These are phyloP conservation scores for Beauveria brongniartii DNA, from an alignment of 2,329 filamentous ascomycete genomes.

Conservation along the genomic window DNA sequence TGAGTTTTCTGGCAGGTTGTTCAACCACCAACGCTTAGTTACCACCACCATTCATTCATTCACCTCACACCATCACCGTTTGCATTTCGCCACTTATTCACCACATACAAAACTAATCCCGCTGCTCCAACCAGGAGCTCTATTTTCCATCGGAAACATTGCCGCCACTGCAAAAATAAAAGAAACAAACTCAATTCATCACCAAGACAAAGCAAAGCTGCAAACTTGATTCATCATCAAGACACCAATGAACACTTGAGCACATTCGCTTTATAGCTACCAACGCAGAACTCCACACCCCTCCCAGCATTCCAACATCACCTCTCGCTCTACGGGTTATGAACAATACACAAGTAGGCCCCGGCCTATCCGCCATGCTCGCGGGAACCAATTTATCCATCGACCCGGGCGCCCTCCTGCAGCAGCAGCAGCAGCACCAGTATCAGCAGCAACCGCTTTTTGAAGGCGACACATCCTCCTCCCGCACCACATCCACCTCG, in stretches of 20 bases:
- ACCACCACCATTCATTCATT: not conserved
- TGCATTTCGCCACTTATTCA: no score
- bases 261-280: not conserved
- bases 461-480: slow-evolving; percentile 3
- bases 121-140: not conserved
- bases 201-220: not conserved
- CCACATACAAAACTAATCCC: not conserved
- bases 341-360: slow-evolving; percentile 5
- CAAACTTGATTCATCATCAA: not conserved
- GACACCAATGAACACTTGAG: not conserved
- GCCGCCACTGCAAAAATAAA: not conserved
- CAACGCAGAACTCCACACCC: not conserved
- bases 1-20: not conserved
- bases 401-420: slow-evolving; percentile 1
- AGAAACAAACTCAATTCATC: not conserved
- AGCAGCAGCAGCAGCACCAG: not conserved
- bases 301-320: not conserved
- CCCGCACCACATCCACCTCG: slow-evolving; percentile 7
- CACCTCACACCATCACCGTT: not conserved
- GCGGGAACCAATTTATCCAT: not conserved
- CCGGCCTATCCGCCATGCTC: slow-evolving; percentile 8
- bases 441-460: not conserved
- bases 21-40: not conserved
- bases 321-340: not conserved
- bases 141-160: not conserved